Base-by-base conservation (phyloP, 2,329 filamentous ascomycete genomes). In the Blastomyces silverae region DNA sequence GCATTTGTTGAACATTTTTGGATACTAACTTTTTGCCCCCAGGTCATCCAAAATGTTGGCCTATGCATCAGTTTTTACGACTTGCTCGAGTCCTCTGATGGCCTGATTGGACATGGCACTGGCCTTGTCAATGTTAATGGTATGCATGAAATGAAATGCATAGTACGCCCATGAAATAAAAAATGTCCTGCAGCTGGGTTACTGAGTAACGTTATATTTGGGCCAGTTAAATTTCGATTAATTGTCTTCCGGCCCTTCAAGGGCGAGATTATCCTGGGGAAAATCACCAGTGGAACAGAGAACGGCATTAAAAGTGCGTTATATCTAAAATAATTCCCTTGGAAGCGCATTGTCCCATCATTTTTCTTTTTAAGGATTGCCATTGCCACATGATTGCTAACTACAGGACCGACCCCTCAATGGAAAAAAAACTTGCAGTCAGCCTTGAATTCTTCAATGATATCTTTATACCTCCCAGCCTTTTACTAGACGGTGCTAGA, bases 181-280 rank as follows among this genome's bases (percentile, higher is more conserved):
- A 3, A 3, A 17, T 15, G 28, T 1, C 57, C 22, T 28, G 34
- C 57, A 31, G 37, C 25, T 48, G 2, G 28, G 28, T 28, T 48
- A 31, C 42, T 44, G 42, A 44, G 22, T 28, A 15, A 25, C 46
- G 25, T 25, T 3, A 13, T n/a, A 17, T 42, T 48, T 46, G 39
- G 8, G 6, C 22, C 68, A 94, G 93, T 96, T 61, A 92, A 96
- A 75, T 99, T 97, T 73, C 89, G 92, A 28, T 83, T 99, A 73
- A 83, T 97, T 22, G 92, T 99, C 39, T 99, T 97, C 76, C 87
- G 94, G 31, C 94, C 94, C 0, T 97, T 97, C 81, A 96, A 96
- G 74, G 91, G 91, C 59, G 94, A 99, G 75, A 91, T 97, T 66
- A 84, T 99, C 72, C 82, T 90, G 56, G 94, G 90, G 20, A 88